phyloP scores from a whole-genome alignment of 2,329 filamentous ascomycete species.

The Monosporascus sp. region DNA sequence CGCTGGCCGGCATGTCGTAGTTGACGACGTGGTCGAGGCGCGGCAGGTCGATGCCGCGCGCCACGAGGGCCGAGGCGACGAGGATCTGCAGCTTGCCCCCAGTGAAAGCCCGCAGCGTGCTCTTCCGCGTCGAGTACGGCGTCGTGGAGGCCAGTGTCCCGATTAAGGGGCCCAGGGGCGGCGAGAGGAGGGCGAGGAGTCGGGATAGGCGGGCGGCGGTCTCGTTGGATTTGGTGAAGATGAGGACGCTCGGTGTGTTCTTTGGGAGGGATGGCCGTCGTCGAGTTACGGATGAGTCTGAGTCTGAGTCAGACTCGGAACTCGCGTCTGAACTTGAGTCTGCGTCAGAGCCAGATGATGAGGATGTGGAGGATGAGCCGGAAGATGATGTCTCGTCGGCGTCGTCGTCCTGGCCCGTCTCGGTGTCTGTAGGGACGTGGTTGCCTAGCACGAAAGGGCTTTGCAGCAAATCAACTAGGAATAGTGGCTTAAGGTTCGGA shows the following conservation, averaged over 20 bases:
- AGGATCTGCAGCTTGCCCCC: constrained; percentile 63
- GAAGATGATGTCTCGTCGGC: constrained; percentile 30
- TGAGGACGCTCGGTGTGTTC: constrained; percentile 49
- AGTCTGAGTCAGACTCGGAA: constrained; percentile 23
- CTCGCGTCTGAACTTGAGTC: constrained; percentile 29
- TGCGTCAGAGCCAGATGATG: constrained; percentile 25
- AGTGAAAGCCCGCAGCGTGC: constrained; percentile 62
- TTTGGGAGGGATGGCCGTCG: not conserved
- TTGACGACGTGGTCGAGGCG: constrained; percentile 82
- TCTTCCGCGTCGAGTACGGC: constrained; percentile 63
- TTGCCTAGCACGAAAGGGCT: constrained; percentile 41
- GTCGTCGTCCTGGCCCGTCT: constrained; percentile 15
- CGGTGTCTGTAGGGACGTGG: constrained; percentile 4
- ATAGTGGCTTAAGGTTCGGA: constrained; percentile 70
- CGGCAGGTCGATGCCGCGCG: constrained; percentile 80
- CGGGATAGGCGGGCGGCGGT: constrained; percentile 80
- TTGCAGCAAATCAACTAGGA: constrained; percentile 71
- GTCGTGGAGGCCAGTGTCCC: constrained; percentile 73
- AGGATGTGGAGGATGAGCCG: constrained; percentile 3
- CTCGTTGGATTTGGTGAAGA: constrained; percentile 91
- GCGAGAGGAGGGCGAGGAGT: constrained; percentile 64
- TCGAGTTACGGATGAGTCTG: constrained; percentile 5
- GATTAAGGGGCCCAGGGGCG: constrained; percentile 49
- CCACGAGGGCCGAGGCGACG: constrained; percentile 88
- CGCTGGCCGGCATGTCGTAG: constrained; percentile 81